A percentile compares a stretch with the other conserved stretches of the same genome.
Conservation (phyloP, 1,284 basidiomycete genomes). For the Trametes versicolor region DNA sequence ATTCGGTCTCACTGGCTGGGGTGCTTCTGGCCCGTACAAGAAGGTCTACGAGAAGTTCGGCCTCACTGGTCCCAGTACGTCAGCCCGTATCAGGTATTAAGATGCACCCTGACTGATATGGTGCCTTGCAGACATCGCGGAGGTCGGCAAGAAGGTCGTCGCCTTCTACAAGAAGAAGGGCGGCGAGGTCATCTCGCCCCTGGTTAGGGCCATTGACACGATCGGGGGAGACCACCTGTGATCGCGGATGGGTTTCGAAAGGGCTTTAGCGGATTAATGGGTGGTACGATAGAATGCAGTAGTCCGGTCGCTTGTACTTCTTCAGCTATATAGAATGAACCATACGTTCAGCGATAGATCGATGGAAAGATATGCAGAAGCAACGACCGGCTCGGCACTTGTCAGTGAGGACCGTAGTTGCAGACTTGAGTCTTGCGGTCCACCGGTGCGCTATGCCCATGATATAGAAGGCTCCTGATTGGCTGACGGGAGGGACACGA, state of each 20-base stretch:
- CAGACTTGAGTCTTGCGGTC: background rate
- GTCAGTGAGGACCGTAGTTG: no score
- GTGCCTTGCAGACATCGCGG: conserved; percentile 70
- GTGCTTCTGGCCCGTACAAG: conserved; percentile 90
- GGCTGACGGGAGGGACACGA: background rate
- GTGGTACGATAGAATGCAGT: conserved; percentile 30
- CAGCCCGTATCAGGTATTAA: background rate
- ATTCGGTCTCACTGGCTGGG: conserved; percentile 84
- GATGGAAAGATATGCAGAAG: background rate
- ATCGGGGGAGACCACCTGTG: conserved; percentile 25
- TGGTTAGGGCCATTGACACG: conserved; percentile 71
- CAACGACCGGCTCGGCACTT: background rate
- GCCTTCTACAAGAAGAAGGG: conserved; percentile 89
- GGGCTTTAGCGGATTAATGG: conserved; percentile 7
- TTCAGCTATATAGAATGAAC: conserved; percentile 23
- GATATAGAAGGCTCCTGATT: conserved; percentile 16
- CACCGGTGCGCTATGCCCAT: background rate
- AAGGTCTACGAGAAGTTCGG: conserved; percentile 93
- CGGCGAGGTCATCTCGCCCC: conserved; percentile 78
- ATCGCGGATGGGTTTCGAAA: background rate
- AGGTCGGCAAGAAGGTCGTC: conserved; percentile 86
- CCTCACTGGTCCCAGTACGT: conserved; percentile 81
- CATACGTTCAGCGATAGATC: conserved; percentile 1
- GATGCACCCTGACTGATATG: conserved; percentile 14
- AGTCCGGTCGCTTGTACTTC: conserved; percentile 30